These are phyloP conservation scores for Coemansia sp. DNA, from an alignment of 192 early-diverging fungal species.

Conservation along the genomic window DNA sequence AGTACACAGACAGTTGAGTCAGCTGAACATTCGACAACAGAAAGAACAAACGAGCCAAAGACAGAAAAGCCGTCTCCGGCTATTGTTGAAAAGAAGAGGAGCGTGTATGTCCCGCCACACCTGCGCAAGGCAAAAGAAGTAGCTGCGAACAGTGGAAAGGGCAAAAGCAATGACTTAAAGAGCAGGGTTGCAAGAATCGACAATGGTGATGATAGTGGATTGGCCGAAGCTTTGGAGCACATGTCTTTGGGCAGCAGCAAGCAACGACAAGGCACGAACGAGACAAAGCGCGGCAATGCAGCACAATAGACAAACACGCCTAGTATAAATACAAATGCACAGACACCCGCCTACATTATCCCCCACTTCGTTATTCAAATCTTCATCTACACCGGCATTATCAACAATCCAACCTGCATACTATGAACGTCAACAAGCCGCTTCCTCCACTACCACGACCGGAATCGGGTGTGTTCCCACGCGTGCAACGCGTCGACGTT, in stretches of 20 bases:
- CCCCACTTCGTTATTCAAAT: not conserved
- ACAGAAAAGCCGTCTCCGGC: not conserved
- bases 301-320: not conserved
- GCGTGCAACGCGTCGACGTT: too few species aligned
- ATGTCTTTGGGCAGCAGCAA: constrained; percentile 1
- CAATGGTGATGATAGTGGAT: too few species aligned
- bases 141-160: not conserved
- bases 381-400: too few species aligned
- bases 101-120: constrained; percentile 4
- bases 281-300: too few species aligned
- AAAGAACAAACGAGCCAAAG: not conserved
- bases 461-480: not conserved
- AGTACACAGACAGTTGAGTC: too few species aligned
- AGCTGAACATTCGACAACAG: too few species aligned
- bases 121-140: not conserved
- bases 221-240: constrained; percentile 3
- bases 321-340: not conserved
- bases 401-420: not conserved
- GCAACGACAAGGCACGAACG: too few species aligned
- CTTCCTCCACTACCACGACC: constrained; percentile 5
- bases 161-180: not conserved
- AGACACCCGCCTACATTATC: too few species aligned
- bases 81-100: not conserved
- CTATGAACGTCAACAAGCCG: constrained; percentile 10
- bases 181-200: not conserved